Conservation (phyloP, 306 rosid species). For the Medicago arabica region DNA sequence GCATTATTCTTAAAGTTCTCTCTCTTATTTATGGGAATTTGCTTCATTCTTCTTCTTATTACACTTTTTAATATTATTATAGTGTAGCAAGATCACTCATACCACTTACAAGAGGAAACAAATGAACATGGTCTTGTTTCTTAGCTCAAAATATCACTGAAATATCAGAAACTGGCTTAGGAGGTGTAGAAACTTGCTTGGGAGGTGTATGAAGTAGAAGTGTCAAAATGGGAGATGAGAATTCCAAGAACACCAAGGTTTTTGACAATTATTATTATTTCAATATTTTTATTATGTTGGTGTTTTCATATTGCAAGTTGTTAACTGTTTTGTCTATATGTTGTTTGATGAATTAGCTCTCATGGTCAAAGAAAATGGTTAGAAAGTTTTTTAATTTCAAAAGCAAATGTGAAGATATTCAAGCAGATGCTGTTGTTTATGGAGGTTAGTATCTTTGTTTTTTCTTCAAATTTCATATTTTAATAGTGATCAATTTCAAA, state of each 20-base stretch:
- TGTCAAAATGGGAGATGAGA: constrained; percentile 86
- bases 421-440: constrained; percentile 66
- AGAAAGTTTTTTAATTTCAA: constrained; percentile 95
- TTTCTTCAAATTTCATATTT: constrained; percentile 34
- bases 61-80: constrained; percentile 36
- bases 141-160: background rate
- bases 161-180: constrained; percentile 4
- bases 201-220: constrained; percentile 70
- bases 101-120: constrained; percentile 41
- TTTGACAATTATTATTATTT: constrained; percentile 36
- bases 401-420: constrained; percentile 82
- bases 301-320: constrained; percentile 36
- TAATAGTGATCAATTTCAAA: constrained; percentile 30
- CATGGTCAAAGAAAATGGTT: constrained; percentile 99
- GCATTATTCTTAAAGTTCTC: constrained; percentile 59
- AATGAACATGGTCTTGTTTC: constrained; percentile 44
- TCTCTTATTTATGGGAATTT: constrained; percentile 43
- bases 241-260: constrained; percentile 94
- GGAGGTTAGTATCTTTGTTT: constrained; percentile 67
- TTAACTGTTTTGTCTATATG: constrained; percentile 52
- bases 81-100: constrained; percentile 38
- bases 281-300: constrained; percentile 40
- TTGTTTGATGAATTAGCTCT: constrained; percentile 75
- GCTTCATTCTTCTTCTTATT: constrained; percentile 47
- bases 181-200: constrained; percentile 48